Evolutionary conservation across 106 monocot genomes (phyloP).

Genomic region (Platanthera zijinensis): DNA sequence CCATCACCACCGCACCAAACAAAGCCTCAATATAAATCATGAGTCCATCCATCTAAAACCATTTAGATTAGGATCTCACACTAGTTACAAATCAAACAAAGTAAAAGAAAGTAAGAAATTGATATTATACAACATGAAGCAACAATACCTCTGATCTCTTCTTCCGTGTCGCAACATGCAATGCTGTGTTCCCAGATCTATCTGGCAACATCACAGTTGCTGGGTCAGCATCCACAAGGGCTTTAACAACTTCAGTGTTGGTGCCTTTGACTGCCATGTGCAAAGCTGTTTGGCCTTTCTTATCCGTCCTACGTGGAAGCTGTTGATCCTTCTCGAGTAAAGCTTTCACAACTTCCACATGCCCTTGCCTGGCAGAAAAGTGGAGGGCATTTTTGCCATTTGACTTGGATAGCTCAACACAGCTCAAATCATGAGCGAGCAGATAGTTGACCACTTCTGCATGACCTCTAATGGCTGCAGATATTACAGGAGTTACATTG

Average conservation of each 20-base stretch:
- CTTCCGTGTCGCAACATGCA: slow-evolving; percentile 70
- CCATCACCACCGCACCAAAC: too few relatives aligned
- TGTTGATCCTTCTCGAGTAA: slow-evolving; percentile 55
- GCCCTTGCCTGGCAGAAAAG: slow-evolving; percentile 56
- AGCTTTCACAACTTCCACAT: slow-evolving; percentile 45
- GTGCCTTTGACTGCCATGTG: slow-evolving; percentile 77
- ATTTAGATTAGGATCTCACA: neutral
- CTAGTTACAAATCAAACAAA: neutral
- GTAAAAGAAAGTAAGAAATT: neutral
- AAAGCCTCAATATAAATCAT: too few relatives aligned
- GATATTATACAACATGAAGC: neutral
- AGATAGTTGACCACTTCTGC: slow-evolving; percentile 33
- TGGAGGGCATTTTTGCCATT: slow-evolving; percentile 70
- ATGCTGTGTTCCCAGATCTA: slow-evolving; percentile 52
- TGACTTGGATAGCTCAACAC: slow-evolving; percentile 33
- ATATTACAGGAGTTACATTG: slow-evolving; percentile 53
- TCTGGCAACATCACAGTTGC: slow-evolving; percentile 62
- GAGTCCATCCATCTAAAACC: too few relatives aligned
- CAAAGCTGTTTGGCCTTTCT: slow-evolving; percentile 68
- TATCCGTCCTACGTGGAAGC: slow-evolving; percentile 57
- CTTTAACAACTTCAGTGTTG: slow-evolving; percentile 39
- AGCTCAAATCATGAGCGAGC: slow-evolving; percentile 19
- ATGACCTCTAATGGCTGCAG: slow-evolving; percentile 56
- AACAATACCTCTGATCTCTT: slow-evolving; percentile 53
- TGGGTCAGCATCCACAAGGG: slow-evolving; percentile 55